A percentile compares a stretch with the other conserved stretches of the same genome.
Conservation (phyloP, 495 filamentous ascomycete species). For the Trichoderma reesei region DNA sequence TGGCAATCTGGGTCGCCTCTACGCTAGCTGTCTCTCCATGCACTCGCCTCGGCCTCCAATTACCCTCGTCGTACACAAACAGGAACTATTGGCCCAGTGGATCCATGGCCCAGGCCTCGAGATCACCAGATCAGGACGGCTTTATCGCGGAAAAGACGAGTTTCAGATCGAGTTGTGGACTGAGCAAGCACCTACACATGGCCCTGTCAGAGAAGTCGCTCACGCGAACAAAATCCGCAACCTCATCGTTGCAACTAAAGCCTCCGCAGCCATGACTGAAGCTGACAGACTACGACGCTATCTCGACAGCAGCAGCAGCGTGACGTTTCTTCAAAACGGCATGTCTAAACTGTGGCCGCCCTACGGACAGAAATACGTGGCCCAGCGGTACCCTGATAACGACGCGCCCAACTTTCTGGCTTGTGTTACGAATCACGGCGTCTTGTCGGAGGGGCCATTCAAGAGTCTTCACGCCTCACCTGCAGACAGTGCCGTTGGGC, state of each 20-base stretch:
- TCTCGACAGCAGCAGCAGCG: slow-evolving; percentile 49
- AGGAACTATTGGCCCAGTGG: slow-evolving; percentile 31
- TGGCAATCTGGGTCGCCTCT: slow-evolving; percentile 45
- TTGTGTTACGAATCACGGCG: slow-evolving; percentile 66
- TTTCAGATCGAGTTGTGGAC: slow-evolving; percentile 47
- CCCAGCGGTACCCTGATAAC: slow-evolving; percentile 19
- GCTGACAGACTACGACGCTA: slow-evolving; percentile 51
- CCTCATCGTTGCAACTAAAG: slow-evolving; percentile 66
- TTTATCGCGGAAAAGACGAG: slow-evolving; percentile 23
- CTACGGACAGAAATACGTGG: slow-evolving; percentile 30
- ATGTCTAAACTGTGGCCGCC: slow-evolving; percentile 64
- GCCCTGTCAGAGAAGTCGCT: slow-evolving; percentile 20
- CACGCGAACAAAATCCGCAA: slow-evolving; percentile 46
- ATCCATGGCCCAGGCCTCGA: slow-evolving; percentile 21
- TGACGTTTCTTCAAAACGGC: slow-evolving; percentile 76
- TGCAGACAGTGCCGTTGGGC: slow-evolving; percentile 33
- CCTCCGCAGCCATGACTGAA: slow-evolving; percentile 48
- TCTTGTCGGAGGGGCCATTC: slow-evolving; percentile 49
- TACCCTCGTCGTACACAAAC: slow-evolving; percentile 39
- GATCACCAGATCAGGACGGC: slow-evolving; percentile 21
- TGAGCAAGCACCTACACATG: slow-evolving; percentile 18
- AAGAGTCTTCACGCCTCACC: slow-evolving; percentile 55
- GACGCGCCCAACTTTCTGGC: slow-evolving; percentile 55
- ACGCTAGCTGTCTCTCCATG: slow-evolving; percentile 24
- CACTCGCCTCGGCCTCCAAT: slow-evolving; percentile 26